Percentiles rank a stretch among this genome's conserved stretches.
Conservation (phyloP, 140 eudicot species). For the Stevia rebaudiana region DNA sequence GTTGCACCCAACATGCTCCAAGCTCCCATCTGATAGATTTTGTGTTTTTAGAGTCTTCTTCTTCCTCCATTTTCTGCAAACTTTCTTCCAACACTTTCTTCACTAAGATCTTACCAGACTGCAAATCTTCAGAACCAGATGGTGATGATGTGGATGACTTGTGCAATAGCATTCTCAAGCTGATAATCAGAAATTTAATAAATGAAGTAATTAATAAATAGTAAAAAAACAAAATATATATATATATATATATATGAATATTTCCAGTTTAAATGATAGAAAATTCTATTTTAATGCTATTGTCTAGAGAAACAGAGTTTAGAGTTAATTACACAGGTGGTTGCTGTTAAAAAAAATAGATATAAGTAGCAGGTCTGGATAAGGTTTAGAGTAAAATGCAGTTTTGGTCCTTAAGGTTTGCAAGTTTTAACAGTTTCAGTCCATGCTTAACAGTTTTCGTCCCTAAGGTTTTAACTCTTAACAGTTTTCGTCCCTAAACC, state of each 20-base stretch:
- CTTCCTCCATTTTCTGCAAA: conserved; percentile 49
- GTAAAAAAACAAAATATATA: no score
- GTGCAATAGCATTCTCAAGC: conserved; percentile 80
- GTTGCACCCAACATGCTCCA: conserved; percentile 98
- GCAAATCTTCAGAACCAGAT: conserved; percentile 49
- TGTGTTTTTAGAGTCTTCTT: conserved; percentile 35
- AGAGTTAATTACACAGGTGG: background rate
- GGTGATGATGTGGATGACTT: conserved; percentile 53
- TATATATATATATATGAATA: no score
- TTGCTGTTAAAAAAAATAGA: no score
- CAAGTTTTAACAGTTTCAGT: no score
- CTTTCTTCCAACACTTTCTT: conserved; percentile 63
- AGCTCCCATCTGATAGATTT: conserved; percentile 92
- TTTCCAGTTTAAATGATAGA: background rate
- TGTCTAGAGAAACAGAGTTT: background rate
- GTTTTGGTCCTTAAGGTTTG: no score
- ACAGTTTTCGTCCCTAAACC: no score
- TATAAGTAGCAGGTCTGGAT: no score
- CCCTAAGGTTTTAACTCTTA: no score
- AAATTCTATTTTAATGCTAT: background rate
- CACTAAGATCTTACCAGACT: conserved; percentile 48
- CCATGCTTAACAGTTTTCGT: no score
- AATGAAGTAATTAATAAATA: no score
- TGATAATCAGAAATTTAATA: conserved; percentile 28
- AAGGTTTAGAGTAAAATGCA: no score